Evolutionary conservation across 2,329 filamentous ascomycete genomes (phyloP), one percentile per base, ranked within the genome.

Genomic region (Colletotrichum eleusines): DNA sequence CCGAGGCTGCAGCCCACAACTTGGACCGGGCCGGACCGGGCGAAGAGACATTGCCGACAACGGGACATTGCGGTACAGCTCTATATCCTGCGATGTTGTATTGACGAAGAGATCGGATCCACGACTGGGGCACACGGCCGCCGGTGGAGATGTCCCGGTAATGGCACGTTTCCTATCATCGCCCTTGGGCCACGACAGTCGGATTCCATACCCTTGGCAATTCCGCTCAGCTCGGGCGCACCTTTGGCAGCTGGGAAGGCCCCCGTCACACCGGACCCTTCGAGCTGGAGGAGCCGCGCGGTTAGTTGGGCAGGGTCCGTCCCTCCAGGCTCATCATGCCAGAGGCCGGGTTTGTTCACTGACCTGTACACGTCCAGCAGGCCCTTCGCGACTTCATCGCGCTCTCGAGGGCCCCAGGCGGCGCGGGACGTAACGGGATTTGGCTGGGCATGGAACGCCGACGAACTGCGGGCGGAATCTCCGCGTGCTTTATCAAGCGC

Each of bases 341-440:
- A 7, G 46, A 4, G 23, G 46, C 2, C 12, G 11, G 11, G 6
- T 7, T 12, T 50, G 23, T 26, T 23, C 18, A 67, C 65, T 67
- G n/a, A 67, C 65, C 58, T 57, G 65, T 40, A 4, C 65, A 67
- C 1, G 65, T 67, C 65, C 59, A 68, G 31, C 59, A 68, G 14
- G 59, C 50, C 20, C 35, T 68, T 23, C 59, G 59, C n/a, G n/a
- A 16, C 33, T 50, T 68, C 65, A 64, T 68, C 26, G 11, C 28
- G 48, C 23, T 28, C 14, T 3, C 16, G 5, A 5, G 23, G 14
- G 46, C 12, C 16, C 16, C 14, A 14, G 48, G 9, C 0, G 16
- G 0, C 23, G 51, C 40, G 14, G 5, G 14, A 26, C n/a, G 44
- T 48, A 12, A n/a, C 16, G 46, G 11, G 5, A 5, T 4, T 23